Percentiles rank a stretch among this genome's conserved stretches.
Conservation (phyloP, 1,284 basidiomycete species). For the Mycena sp. region DNA sequence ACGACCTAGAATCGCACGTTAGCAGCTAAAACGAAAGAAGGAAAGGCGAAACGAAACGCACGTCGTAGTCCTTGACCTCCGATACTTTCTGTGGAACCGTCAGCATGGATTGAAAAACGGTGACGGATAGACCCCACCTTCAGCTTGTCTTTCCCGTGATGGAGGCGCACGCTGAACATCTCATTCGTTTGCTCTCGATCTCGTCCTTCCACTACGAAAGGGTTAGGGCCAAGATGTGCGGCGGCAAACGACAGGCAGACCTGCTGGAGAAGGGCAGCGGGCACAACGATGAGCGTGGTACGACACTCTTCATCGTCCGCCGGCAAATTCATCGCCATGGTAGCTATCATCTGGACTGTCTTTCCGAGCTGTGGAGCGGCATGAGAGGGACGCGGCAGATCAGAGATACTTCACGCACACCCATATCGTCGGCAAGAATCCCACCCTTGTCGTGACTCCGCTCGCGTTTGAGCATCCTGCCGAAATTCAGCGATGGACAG, state of each 20-base stretch:
- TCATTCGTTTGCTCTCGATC: constrained; percentile 67
- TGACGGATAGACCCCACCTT: constrained; percentile 44
- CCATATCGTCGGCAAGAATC: constrained; percentile 94
- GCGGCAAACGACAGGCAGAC: constrained; percentile 37
- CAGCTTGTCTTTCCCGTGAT: constrained; percentile 74
- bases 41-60: constrained; percentile 44
- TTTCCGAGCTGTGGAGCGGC: constrained; percentile 52
- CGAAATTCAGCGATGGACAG: constrained; percentile 28
- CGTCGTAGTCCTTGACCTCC: constrained; percentile 63
- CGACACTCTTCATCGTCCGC: constrained; percentile 52
- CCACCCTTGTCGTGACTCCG: constrained; percentile 64
- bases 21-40: constrained; percentile 10
- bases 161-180: constrained; percentile 70
- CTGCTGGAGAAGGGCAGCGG: constrained; percentile 74
- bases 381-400: constrained; percentile 2
- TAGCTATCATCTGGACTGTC: constrained; percentile 80
- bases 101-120: neutral
- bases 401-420: constrained; percentile 60
- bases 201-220: constrained; percentile 75
- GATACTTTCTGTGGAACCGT: constrained; percentile 40
- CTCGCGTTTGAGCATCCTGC: constrained; percentile 71
- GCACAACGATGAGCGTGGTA: constrained; percentile 74
- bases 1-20: constrained; percentile 54
- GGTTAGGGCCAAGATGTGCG: neutral
- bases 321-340: constrained; percentile 70